These are phyloP conservation scores for Russula vinacea DNA, from an alignment of 768 basidiomycete species.

Conservation along the genomic window DNA sequence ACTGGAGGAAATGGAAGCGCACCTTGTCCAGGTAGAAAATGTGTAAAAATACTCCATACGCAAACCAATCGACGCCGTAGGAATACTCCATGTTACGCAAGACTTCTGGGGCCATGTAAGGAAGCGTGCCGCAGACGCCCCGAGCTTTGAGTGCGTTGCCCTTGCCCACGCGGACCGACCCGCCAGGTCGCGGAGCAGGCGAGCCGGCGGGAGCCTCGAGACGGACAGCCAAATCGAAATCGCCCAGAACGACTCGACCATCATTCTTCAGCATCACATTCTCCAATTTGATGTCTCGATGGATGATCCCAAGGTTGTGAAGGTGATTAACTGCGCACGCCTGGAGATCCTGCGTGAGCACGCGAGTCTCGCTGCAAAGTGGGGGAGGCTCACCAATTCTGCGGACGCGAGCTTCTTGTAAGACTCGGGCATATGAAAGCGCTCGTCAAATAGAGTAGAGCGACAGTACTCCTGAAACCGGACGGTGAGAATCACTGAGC, in stretches of 20 bases:
- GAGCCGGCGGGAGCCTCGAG: slow-evolving; percentile 7
- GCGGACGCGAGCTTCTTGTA: slow-evolving; percentile 37
- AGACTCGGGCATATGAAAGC: slow-evolving; percentile 15
- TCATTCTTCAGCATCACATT: slow-evolving; percentile 88
- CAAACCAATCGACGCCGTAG: slow-evolving; percentile 27
- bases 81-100: slow-evolving; percentile 23
- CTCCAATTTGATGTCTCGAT: slow-evolving; percentile 95
- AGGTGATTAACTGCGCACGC: slow-evolving; percentile 75
- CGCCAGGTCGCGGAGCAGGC: neutral
- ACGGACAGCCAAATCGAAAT: slow-evolving; percentile 57
- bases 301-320: slow-evolving; percentile 88
- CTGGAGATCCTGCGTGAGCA: slow-evolving; percentile 17
- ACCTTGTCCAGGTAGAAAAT: slow-evolving; percentile 22
- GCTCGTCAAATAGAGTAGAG: slow-evolving; percentile 19
- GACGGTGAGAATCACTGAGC: neutral
- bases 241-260: slow-evolving; percentile 86
- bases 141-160: neutral
- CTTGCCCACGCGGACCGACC: neutral
- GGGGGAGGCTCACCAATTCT: slow-evolving; percentile 36
- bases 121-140: slow-evolving; percentile 24
- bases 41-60: slow-evolving; percentile 27
- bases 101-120: slow-evolving; percentile 29
- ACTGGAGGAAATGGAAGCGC: neutral
- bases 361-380: neutral
- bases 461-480: slow-evolving; percentile 31